phyloP scores from a whole-genome alignment of 345 rosid species.

The Bruguiera parviflora region DNA sequence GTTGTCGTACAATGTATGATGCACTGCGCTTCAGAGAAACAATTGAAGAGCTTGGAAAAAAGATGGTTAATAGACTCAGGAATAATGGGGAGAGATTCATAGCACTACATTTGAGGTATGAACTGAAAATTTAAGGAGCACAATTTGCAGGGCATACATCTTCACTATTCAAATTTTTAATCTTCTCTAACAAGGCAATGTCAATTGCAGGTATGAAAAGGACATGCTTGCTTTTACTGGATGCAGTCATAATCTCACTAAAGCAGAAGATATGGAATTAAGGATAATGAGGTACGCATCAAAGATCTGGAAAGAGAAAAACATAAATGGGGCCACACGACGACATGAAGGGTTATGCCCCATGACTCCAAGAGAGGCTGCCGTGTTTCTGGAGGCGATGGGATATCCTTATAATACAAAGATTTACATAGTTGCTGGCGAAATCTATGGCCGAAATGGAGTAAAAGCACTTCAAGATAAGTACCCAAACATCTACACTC shows the following conservation, averaged over 20 bases:
- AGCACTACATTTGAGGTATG: constrained; percentile 71
- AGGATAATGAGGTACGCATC: constrained; percentile 39
- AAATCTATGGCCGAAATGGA: constrained; percentile 56
- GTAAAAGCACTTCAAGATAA: constrained; percentile 39
- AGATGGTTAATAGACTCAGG: constrained; percentile 46
- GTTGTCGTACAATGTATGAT: constrained; percentile 65
- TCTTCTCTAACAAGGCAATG: neutral
- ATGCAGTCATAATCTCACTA: constrained; percentile 57
- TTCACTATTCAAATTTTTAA: neutral
- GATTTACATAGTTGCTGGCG: constrained; percentile 68
- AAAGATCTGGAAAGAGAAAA: constrained; percentile 61
- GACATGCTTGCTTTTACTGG: constrained; percentile 85
- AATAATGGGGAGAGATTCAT: constrained; percentile 38
- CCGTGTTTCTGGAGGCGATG: constrained; percentile 64
- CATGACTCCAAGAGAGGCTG: constrained; percentile 67
- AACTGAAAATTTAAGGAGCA: neutral
- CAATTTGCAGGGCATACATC: too few species aligned
- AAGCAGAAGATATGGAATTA: constrained; percentile 43
- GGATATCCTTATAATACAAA: constrained; percentile 55
- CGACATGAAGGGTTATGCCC: constrained; percentile 59
- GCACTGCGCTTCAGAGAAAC: constrained; percentile 50
- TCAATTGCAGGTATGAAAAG: constrained; percentile 59
- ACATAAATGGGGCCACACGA: constrained; percentile 40
- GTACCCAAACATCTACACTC: constrained; percentile 51
- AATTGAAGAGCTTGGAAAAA: constrained; percentile 44